Evolutionary conservation across 2,329 filamentous ascomycete genomes (phyloP).

Genomic region (Chrysoporthe puriensis): DNA sequence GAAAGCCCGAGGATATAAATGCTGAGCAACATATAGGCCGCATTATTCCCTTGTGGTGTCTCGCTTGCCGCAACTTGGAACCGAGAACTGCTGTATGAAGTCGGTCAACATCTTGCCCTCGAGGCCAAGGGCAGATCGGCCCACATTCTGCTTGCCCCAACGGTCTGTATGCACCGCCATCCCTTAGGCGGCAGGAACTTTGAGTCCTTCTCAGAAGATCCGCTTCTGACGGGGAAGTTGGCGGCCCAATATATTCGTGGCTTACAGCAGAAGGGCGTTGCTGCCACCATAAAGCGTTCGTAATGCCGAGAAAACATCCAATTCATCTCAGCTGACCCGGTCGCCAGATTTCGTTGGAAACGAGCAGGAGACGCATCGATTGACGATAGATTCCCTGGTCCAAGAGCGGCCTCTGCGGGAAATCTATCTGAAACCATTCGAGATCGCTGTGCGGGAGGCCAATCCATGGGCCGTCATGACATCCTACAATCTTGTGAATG

Average conservation of each 20-base stretch:
- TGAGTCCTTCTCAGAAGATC: constrained; percentile 85
- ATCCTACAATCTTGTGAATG: constrained; percentile 70
- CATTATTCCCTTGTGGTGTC: constrained; percentile 78
- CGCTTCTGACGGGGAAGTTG: constrained; percentile 73
- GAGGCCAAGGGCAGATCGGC: constrained; percentile 76
- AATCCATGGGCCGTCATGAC: constrained; percentile 73
- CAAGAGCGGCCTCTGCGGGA: constrained; percentile 69
- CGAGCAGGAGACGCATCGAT: constrained; percentile 70
- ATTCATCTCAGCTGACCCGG: constrained; percentile 23
- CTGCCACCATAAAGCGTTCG: constrained; percentile 77
- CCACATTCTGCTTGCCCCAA: constrained; percentile 74
- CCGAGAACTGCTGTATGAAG: constrained; percentile 66
- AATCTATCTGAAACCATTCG: constrained; percentile 74
- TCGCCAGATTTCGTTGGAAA: constrained; percentile 67
- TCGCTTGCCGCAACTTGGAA: constrained; percentile 83
- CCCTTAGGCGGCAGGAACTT: constrained; percentile 86
- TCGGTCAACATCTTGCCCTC: constrained; percentile 71
- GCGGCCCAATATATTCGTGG: constrained; percentile 74
- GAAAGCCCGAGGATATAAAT: not conserved
- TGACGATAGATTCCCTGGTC: constrained; percentile 67
- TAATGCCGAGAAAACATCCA: constrained; percentile 27
- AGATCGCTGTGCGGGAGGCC: constrained; percentile 71
- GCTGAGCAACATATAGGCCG: constrained; percentile 55
- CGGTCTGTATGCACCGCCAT: constrained; percentile 80
- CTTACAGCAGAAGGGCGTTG: constrained; percentile 72